phyloP scores from a whole-genome alignment of 2,329 filamentous ascomycete species.

The Cladosporium halotolerans region DNA sequence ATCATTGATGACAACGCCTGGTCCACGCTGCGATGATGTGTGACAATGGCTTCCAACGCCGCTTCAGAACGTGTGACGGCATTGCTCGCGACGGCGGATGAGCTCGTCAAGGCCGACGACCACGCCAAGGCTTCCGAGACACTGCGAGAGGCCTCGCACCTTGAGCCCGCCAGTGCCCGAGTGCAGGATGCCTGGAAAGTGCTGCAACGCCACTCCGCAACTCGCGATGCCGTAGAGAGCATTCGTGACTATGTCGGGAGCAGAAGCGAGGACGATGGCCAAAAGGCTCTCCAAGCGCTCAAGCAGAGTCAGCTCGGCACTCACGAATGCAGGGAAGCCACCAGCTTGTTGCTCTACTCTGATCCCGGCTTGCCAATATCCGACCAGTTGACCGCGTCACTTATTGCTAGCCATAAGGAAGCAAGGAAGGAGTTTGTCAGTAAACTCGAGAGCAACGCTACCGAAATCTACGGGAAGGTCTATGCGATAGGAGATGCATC shows the following conservation, averaged over 20 bases:
- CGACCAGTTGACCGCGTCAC: conserved; percentile 34
- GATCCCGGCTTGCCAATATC: conserved; percentile 27
- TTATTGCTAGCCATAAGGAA: conserved; percentile 24
- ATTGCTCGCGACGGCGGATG: conserved; percentile 21
- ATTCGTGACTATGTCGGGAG: conserved; percentile 21
- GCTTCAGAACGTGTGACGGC: conserved; percentile 17
- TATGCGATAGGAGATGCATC: conserved; percentile 42
- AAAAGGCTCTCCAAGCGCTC: conserved; percentile 31
- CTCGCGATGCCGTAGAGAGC: conserved; percentile 18
- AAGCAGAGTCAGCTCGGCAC: conserved; percentile 28
- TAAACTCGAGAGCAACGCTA: conserved; percentile 34
- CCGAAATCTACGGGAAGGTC: conserved; percentile 38
- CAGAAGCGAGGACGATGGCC: conserved; percentile 35
- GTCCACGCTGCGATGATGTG: too few relatives aligned
- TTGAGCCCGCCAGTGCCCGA: conserved; percentile 36
- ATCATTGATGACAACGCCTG: too few relatives aligned
- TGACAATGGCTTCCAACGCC: too few relatives aligned
- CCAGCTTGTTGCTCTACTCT: conserved; percentile 38
- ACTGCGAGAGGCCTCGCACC: conserved; percentile 39
- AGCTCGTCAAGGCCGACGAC: conserved; percentile 22
- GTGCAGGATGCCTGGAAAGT: conserved; percentile 37
- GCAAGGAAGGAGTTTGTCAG: conserved; percentile 37
- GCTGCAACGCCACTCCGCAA: conserved; percentile 29
- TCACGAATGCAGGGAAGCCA: conserved; percentile 35
- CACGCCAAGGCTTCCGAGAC: conserved; percentile 35